phyloP scores from a whole-genome alignment of 768 basidiomycete genomes.

The Tricholoma bakamatsutake region DNA sequence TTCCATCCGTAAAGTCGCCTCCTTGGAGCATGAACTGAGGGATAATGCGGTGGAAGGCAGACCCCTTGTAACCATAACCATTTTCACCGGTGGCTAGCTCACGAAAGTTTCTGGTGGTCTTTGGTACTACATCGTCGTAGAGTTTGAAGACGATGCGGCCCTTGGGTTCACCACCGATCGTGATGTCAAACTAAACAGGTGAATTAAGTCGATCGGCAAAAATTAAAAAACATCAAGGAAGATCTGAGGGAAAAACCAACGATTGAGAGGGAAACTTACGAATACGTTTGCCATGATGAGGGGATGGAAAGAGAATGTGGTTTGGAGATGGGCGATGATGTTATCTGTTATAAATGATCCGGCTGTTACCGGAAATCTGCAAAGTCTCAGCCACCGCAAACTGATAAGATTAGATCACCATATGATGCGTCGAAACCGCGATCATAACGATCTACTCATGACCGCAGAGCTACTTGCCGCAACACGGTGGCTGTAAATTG shows the following conservation, averaged over 20 bases:
- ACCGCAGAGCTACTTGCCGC: neutral
- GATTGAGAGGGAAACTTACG: slow-evolving; percentile 4
- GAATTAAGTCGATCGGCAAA: slow-evolving; percentile 6
- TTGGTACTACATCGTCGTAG: slow-evolving; percentile 72
- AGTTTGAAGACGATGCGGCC: slow-evolving; percentile 82
- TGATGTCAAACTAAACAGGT: slow-evolving; percentile 57
- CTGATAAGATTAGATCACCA: neutral
- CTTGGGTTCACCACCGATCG: slow-evolving; percentile 30
- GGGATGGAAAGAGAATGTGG: slow-evolving; percentile 1
- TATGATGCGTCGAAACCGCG: neutral
- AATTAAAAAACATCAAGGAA: neutral
- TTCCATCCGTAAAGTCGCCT: slow-evolving; percentile 69
- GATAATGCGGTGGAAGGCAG: slow-evolving; percentile 77
- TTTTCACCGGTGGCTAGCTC: slow-evolving; percentile 75
- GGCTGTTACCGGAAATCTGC: slow-evolving; percentile 2
- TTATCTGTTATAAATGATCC: slow-evolving; percentile 7
- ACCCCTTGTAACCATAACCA: slow-evolving; percentile 69
- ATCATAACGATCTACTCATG: neutral
- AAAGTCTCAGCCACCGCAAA: neutral
- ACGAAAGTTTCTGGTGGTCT: slow-evolving; percentile 80
- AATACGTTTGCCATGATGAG: slow-evolving; percentile 15
- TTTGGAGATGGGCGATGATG: slow-evolving; percentile 3
- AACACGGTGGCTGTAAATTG: no score
- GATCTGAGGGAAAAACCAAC: neutral
- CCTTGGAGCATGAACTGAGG: slow-evolving; percentile 86